Conservation (phyloP, 2,329 filamentous ascomycete species). For the Aspergillus chevalieri region DNA sequence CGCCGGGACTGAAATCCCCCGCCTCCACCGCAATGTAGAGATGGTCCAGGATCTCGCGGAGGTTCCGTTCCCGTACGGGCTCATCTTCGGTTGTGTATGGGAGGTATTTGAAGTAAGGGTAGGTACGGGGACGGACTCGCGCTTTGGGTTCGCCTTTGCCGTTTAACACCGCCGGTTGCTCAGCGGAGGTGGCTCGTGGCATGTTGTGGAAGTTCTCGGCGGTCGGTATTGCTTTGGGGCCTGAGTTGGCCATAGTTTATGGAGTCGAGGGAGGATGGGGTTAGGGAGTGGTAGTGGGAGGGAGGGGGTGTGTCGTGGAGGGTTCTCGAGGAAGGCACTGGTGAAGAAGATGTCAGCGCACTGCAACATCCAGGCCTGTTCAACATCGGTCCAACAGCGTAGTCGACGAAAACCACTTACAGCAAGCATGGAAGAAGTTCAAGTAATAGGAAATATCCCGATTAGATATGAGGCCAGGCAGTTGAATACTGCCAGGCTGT, state of each 20-base stretch:
- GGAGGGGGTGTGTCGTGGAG: constrained; percentile 16
- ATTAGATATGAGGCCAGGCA: background rate
- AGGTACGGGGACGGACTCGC: constrained; percentile 73
- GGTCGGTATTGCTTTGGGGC: constrained; percentile 29
- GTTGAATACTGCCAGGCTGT: constrained; percentile 8
- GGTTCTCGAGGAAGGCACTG: constrained; percentile 22
- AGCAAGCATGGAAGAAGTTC: constrained; percentile 3
- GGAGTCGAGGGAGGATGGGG: constrained; percentile 11
- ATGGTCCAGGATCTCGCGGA: constrained; percentile 84
- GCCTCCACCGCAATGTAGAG: constrained; percentile 87
- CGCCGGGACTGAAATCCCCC: constrained; percentile 89
- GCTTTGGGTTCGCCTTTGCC: constrained; percentile 56
- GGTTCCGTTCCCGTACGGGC: constrained; percentile 65
- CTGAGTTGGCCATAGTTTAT: constrained; percentile 32
- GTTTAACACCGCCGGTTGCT: constrained; percentile 42
- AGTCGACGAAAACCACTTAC: constrained; percentile 6
- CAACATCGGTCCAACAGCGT: background rate
- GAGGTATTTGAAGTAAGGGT: constrained; percentile 83
- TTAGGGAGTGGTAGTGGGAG: constrained; percentile 10
- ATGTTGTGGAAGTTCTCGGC: constrained; percentile 37
- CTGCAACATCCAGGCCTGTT: constrained; percentile 1
- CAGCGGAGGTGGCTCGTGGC: constrained; percentile 78
- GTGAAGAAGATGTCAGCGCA: constrained; percentile 20
- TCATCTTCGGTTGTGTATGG: constrained; percentile 85
- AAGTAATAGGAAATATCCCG: background rate